Evolutionary conservation across 2,329 filamentous ascomycete species (phyloP).

Genomic region (Arthrobotrys entomopaga): DNA sequence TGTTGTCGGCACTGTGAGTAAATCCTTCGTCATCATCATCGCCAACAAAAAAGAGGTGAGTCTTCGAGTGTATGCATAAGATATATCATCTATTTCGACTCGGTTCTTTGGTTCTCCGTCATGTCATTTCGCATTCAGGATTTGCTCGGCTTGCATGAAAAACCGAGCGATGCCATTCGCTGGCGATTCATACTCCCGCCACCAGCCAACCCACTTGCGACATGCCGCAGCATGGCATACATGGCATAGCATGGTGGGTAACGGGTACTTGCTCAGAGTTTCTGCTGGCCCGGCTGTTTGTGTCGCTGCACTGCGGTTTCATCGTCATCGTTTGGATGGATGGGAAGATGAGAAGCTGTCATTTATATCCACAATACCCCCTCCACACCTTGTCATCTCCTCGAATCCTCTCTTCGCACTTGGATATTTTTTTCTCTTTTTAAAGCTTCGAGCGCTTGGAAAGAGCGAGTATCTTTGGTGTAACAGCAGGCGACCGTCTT

Average conservation of each 20-base stretch:
- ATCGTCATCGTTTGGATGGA: not conserved
- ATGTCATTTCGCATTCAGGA: conserved; percentile 8
- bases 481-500: not conserved
- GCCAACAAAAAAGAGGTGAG: conserved; percentile 18
- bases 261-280: too few species aligned
- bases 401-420: not conserved
- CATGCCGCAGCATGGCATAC: not conserved
- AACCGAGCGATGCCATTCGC: conserved; percentile 1
- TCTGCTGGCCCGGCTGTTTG: not conserved
- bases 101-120: not conserved
- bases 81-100: not conserved
- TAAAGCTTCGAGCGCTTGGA: not conserved
- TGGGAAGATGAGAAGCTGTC: not conserved
- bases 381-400: not conserved
- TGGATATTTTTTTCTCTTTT: not conserved
- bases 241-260: not conserved
- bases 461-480: not conserved
- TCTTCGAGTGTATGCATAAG: conserved; percentile 9
- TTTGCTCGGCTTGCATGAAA: not conserved
- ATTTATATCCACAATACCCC: not conserved
- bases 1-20: conserved; percentile 31
- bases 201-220: not conserved
- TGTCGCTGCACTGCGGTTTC: not conserved
- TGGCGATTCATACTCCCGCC: not conserved
- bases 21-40: conserved; percentile 43